phyloP scores from a whole-genome alignment of 495 filamentous ascomycete genomes.

The Stereocaulon alpinum region DNA sequence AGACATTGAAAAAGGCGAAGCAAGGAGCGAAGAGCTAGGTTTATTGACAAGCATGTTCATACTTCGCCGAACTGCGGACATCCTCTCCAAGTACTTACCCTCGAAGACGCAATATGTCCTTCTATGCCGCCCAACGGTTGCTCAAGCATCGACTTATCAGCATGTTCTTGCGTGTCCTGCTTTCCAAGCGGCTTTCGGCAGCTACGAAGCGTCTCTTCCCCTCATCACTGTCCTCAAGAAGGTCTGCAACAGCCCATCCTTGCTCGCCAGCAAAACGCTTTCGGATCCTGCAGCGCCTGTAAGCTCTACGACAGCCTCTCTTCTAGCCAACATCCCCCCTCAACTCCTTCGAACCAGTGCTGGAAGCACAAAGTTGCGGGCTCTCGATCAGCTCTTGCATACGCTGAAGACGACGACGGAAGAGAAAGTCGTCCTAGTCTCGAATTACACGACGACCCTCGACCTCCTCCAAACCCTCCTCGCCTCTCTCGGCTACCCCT shows the following conservation, averaged over 20 bases:
- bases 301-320: slow-evolving; percentile 33
- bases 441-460: slow-evolving; percentile 72
- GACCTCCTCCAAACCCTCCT: slow-evolving; percentile 59
- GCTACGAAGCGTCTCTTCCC: slow-evolving; percentile 56
- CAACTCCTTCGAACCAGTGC: slow-evolving; percentile 48
- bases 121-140: slow-evolving; percentile 59
- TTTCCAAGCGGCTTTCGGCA: slow-evolving; percentile 56
- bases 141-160: slow-evolving; percentile 61
- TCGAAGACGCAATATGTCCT: slow-evolving; percentile 72
- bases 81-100: slow-evolving; percentile 61
- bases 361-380: slow-evolving; percentile 59
- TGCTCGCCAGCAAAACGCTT: slow-evolving; percentile 42
- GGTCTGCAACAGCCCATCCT: slow-evolving; percentile 66
- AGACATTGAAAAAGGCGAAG: slow-evolving; percentile 66
- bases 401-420: slow-evolving; percentile 47
- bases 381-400: slow-evolving; percentile 59
- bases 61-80: slow-evolving; percentile 65
- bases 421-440: slow-evolving; percentile 74
- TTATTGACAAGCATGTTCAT: slow-evolving; percentile 62
- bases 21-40: slow-evolving; percentile 56
- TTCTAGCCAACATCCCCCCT: slow-evolving; percentile 50
- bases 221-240: slow-evolving; percentile 76
- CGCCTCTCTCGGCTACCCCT: slow-evolving; percentile 50
- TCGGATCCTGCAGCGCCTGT: slow-evolving; percentile 26
- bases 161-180: slow-evolving; percentile 58